Evolutionary conservation across 2,329 filamentous ascomycete genomes (phyloP).

Genomic region (Xylariomycetidae sp.): DNA sequence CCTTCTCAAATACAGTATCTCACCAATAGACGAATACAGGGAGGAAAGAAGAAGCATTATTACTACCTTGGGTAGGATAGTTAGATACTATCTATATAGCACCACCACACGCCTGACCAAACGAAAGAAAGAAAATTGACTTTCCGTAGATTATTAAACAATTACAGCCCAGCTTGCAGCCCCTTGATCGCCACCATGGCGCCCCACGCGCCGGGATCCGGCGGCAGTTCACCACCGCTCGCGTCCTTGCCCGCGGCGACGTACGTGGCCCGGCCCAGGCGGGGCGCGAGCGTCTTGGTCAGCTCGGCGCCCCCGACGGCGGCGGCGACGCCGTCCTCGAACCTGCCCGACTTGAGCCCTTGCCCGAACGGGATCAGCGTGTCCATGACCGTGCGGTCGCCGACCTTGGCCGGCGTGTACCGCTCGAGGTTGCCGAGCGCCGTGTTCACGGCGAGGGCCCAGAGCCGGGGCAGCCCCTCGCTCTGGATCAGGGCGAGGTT

Average conservation of each 20-base stretch:
- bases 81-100: too few species aligned
- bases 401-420: slow-evolving; percentile 51
- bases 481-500: slow-evolving; percentile 26
- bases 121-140: too few species aligned
- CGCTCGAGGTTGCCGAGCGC: slow-evolving; percentile 43
- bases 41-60: too few species aligned
- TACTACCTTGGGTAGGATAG: too few species aligned
- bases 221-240: slow-evolving; percentile 48
- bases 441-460: slow-evolving; percentile 36
- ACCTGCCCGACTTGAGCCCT: slow-evolving; percentile 40
- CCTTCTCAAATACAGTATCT: neutral
- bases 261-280: slow-evolving; percentile 64
- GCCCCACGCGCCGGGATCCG: slow-evolving; percentile 69
- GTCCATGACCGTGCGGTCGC: slow-evolving; percentile 55
- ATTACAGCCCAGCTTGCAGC: slow-evolving; percentile 23
- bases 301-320: slow-evolving; percentile 56
- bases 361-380: slow-evolving; percentile 50
- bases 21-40: neutral
- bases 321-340: slow-evolving; percentile 53
- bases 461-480: slow-evolving; percentile 34
- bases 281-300: slow-evolving; percentile 62
- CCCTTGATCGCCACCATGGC: slow-evolving; percentile 52
- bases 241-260: slow-evolving; percentile 52
- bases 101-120: too few species aligned
- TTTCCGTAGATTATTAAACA: too few species aligned